phyloP scores from a whole-genome alignment of 2,329 filamentous ascomycete genomes.

The Fusarium albidum region DNA sequence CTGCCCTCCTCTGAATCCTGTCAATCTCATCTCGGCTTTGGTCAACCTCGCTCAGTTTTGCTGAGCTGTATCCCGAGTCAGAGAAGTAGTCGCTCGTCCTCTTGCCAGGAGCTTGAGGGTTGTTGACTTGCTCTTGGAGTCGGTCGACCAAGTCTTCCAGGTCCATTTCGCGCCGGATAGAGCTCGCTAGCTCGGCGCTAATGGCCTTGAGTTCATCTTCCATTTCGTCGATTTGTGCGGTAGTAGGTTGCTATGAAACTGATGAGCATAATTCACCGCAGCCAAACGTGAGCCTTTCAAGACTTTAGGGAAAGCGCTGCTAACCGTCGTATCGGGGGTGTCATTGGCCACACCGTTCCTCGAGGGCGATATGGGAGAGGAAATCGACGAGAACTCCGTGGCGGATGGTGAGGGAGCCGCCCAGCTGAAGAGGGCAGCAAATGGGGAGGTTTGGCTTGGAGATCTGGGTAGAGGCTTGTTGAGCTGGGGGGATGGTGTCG shows the following conservation, averaged over 20 bases:
- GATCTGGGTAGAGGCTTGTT: conserved; percentile 66
- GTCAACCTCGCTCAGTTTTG: conserved; percentile 76
- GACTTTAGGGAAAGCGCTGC: conserved; percentile 44
- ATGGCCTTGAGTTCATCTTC: conserved; percentile 95
- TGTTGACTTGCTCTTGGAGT: conserved; percentile 78
- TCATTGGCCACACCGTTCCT: conserved; percentile 47
- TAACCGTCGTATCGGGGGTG: conserved; percentile 37
- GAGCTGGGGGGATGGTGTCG: conserved; percentile 49
- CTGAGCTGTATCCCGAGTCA: conserved; percentile 89
- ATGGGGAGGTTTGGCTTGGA: conserved; percentile 56
- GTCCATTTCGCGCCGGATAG: conserved; percentile 95
- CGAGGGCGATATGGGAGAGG: conserved; percentile 59
- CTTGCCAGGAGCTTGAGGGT: conserved; percentile 66
- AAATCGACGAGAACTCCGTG: conserved; percentile 62
- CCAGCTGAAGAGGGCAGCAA: conserved; percentile 65
- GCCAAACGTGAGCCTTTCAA: conserved; percentile 47
- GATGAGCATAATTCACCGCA: conserved; percentile 62
- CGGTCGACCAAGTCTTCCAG: conserved; percentile 92
- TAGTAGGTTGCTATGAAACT: conserved; percentile 54
- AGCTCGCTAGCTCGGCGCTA: conserved; percentile 88
- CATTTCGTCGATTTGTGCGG: conserved; percentile 79
- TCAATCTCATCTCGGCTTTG: conserved; percentile 77
- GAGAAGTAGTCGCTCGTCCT: conserved; percentile 98
- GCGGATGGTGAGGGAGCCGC: conserved; percentile 54
- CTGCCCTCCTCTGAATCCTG: conserved; percentile 80